Evolutionary conservation across 2,329 filamentous ascomycete species (phyloP), one percentile per base, ranked within the genome.

Genomic region (Tolypocladium tropicale): DNA sequence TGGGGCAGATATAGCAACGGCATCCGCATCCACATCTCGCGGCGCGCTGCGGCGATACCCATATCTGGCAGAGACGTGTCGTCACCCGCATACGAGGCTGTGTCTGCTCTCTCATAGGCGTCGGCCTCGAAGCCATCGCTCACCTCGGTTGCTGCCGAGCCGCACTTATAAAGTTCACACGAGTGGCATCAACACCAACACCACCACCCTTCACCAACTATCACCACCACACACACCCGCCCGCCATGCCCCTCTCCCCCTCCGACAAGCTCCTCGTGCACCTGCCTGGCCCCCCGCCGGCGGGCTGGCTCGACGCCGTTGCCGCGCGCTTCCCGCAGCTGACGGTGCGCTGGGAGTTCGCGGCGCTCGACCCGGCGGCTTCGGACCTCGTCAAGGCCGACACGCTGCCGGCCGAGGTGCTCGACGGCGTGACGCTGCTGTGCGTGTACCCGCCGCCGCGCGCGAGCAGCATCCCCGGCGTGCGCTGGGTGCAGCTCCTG

Each of bases 401-500:
- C 12, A 59, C 68, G 11, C 56, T 74, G 18, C 54, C 66, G 0
- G 53, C 64, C 14, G 68, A 70, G 10, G 54, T 64, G 0, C 76
- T 67, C 67, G 68, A 72, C 0, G 72, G 70, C 25, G 72, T 75
- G n/a, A 78, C 75, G 0, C 60, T 77, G 41, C 56, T 76, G 18
- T 65, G 63, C 43, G 63, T 67, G 5, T 68, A 67, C 54, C 58
- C 63, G 32, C 65, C 72, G 5, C 70, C 72, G 1, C 64, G 63
- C 0, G 59, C 63, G 2, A 64, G 67, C 30, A 54, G 65, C 48
- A 63, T 76, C 36, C 61, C 64, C 10, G 64, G 68, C 3, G 64
- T 78, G 28, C 69, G 74, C 50, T 76, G 71, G 56, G 70, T 79
- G n/a, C 77, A 79, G 64, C 59, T 76, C 30, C 62, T 67, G 0